phyloP scores from a whole-genome alignment of 2,329 filamentous ascomycete species.

The Ascochyta clinopodiicola region DNA sequence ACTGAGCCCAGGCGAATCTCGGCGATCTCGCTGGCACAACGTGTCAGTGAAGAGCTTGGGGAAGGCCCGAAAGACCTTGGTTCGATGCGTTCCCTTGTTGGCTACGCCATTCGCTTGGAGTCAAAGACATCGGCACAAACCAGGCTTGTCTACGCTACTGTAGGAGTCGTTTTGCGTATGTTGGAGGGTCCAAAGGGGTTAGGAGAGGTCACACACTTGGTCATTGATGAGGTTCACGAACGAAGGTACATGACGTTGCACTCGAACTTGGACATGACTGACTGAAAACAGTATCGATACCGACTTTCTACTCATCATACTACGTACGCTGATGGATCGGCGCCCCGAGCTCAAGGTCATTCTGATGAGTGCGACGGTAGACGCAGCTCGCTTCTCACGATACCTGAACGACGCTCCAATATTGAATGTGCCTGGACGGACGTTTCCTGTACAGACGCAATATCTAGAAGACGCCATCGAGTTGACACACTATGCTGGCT shows the following conservation, averaged over 20 bases:
- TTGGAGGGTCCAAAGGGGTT: conserved; percentile 87
- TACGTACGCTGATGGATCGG: conserved; percentile 78
- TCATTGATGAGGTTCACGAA: conserved; percentile 98
- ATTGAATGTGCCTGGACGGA: conserved; percentile 88
- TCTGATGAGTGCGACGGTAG: conserved; percentile 96
- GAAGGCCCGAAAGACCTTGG: conserved; percentile 84
- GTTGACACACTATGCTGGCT: conserved; percentile 72
- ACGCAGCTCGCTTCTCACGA: conserved; percentile 86
- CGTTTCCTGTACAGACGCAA: conserved; percentile 86
- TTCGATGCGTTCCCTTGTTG: conserved; percentile 81
- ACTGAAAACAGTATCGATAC: conserved; percentile 75
- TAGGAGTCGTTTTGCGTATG: conserved; percentile 97
- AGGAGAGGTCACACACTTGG: conserved; percentile 86
- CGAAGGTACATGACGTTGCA: conserved; percentile 56
- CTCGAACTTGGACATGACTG: conserved; percentile 10
- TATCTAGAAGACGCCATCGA: conserved; percentile 95
- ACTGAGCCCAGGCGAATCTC: conserved; percentile 96
- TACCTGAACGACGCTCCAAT: conserved; percentile 88
- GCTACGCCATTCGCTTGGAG: conserved; percentile 93
- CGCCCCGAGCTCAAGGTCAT: conserved; percentile 88
- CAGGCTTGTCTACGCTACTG: conserved; percentile 84
- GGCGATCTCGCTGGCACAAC: conserved; percentile 88
- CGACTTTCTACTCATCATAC: conserved; percentile 91
- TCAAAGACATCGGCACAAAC: conserved; percentile 84
- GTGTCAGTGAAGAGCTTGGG: conserved; percentile 93